phyloP scores from a whole-genome alignment of 2,329 filamentous ascomycete genomes.

The Fusarium goolgardi region DNA sequence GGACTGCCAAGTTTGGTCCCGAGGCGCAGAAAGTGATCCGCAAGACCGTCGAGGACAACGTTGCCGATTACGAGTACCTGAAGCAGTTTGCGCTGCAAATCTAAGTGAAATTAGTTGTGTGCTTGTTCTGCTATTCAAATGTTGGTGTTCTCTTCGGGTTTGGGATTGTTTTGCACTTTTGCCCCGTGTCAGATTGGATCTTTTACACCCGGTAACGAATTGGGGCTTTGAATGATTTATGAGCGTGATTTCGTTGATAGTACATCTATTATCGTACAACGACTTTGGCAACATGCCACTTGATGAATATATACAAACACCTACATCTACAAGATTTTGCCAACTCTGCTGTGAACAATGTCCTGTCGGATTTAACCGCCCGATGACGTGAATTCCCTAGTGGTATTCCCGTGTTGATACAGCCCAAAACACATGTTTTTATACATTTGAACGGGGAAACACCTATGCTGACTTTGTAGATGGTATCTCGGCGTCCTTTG shows the following conservation, averaged over 20 bases:
- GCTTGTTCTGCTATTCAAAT: constrained; percentile 14
- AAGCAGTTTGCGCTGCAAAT: constrained; percentile 69
- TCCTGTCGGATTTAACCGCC: constrained; percentile 4
- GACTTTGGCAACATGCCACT: constrained; percentile 43
- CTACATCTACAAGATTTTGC: constrained; percentile 27
- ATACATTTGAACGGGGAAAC: constrained; percentile 5
- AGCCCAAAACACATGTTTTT: constrained; percentile 21
- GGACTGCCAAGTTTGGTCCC: constrained; percentile 78
- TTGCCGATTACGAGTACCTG: constrained; percentile 82
- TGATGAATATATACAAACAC: constrained; percentile 38
- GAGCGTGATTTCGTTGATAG: constrained; percentile 44
- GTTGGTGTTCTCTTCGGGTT: constrained; percentile 16
- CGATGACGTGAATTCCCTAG: constrained; percentile 4
- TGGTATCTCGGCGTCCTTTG: not conserved
- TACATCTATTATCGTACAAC: constrained; percentile 49
- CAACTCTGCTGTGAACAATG: constrained; percentile 15
- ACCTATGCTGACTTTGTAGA: not conserved
- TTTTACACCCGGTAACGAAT: constrained; percentile 17
- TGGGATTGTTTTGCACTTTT: constrained; percentile 10
- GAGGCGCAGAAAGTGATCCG: constrained; percentile 77
- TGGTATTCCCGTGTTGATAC: not conserved
- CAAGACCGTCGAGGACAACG: constrained; percentile 76
- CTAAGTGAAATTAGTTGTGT: constrained; percentile 17
- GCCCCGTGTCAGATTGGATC: constrained; percentile 29
- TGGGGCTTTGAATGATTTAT: constrained; percentile 27